Percentiles rank a stretch among this genome's conserved stretches.
phyloP scores from a whole-genome alignment of 768 basidiomycete genomes.

The Dendrothele bispora region DNA sequence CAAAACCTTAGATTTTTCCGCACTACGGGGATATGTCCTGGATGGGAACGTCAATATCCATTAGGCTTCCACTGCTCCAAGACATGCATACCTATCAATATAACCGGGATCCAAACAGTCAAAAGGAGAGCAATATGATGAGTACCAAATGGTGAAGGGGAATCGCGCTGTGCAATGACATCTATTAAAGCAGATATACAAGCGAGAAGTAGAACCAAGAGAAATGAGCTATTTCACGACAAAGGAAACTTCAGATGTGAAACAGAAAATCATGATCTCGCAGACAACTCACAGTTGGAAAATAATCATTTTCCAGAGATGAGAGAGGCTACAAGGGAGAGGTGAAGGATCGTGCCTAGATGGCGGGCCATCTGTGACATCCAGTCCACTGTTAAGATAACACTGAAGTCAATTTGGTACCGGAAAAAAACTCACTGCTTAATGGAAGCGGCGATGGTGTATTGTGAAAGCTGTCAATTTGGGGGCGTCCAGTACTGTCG shows the following conservation, averaged over 20 bases:
- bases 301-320: conserved; percentile 48
- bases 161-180: conserved; percentile 31
- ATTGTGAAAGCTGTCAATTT: too few species aligned
- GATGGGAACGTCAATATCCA: too few species aligned
- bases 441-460: not conserved
- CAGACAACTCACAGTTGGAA: conserved; percentile 51
- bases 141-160: conserved; percentile 58
- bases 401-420: not conserved
- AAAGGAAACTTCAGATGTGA: conserved; percentile 9
- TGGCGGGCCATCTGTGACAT: not conserved
- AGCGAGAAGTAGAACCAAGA: conserved; percentile 45
- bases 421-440: not conserved
- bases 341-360: not conserved
- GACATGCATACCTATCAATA: conserved; percentile 61
- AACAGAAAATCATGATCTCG: not conserved
- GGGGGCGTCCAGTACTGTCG: too few species aligned
- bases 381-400: not conserved
- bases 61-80: too few species aligned
- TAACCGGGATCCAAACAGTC: conserved; percentile 56
- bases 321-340: not conserved
- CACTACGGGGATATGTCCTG: too few species aligned
- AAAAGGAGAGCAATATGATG: conserved; percentile 64
- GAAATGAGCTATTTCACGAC: conserved; percentile 38
- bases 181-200: conserved; percentile 54
- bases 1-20: too few species aligned